phyloP scores from a whole-genome alignment of 768 basidiomycete genomes.

The Piloderma croceum region DNA sequence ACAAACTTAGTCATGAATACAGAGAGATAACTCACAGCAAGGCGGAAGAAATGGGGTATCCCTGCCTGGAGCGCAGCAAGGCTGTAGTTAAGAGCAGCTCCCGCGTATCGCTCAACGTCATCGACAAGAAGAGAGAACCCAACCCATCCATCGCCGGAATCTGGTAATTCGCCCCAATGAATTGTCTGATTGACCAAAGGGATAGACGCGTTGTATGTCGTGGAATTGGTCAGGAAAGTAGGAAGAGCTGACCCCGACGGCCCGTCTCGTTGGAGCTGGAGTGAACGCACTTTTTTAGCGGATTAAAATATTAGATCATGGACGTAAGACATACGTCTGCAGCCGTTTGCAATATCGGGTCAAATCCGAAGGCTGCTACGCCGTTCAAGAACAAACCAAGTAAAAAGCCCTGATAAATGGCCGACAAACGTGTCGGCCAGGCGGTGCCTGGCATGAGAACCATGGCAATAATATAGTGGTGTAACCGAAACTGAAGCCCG shows the following conservation, averaged over 20 bases:
- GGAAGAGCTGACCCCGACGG: slow-evolving; percentile 65
- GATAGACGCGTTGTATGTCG: slow-evolving; percentile 52
- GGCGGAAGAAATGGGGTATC: slow-evolving; percentile 72
- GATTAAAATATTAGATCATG: slow-evolving; percentile 5
- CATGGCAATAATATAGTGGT: slow-evolving; percentile 80
- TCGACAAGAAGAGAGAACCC: slow-evolving; percentile 79
- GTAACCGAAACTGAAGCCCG: slow-evolving; percentile 61
- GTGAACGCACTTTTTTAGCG: too few relatives aligned
- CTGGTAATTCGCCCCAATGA: slow-evolving; percentile 47
- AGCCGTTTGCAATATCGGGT: slow-evolving; percentile 71
- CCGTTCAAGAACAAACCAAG: slow-evolving; percentile 81
- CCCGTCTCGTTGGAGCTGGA: slow-evolving; percentile 68
- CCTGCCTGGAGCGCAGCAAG: slow-evolving; percentile 54
- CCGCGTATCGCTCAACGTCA: slow-evolving; percentile 78
- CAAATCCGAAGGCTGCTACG: slow-evolving; percentile 74
- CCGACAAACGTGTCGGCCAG: slow-evolving; percentile 75
- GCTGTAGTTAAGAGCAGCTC: slow-evolving; percentile 63
- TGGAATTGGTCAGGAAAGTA: slow-evolving; percentile 68
- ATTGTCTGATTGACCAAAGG: slow-evolving; percentile 51
- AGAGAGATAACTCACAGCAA: slow-evolving; percentile 52
- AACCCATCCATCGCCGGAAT: slow-evolving; percentile 50
- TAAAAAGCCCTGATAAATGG: slow-evolving; percentile 75
- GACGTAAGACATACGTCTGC: slow-evolving; percentile 46
- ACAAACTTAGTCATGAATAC: slow-evolving; percentile 2
- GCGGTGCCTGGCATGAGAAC: slow-evolving; percentile 70